Evolutionary conservation across 768 basidiomycete species (phyloP), one percentile per base, ranked within the genome.

Genomic region (Agrocybe praecox): DNA sequence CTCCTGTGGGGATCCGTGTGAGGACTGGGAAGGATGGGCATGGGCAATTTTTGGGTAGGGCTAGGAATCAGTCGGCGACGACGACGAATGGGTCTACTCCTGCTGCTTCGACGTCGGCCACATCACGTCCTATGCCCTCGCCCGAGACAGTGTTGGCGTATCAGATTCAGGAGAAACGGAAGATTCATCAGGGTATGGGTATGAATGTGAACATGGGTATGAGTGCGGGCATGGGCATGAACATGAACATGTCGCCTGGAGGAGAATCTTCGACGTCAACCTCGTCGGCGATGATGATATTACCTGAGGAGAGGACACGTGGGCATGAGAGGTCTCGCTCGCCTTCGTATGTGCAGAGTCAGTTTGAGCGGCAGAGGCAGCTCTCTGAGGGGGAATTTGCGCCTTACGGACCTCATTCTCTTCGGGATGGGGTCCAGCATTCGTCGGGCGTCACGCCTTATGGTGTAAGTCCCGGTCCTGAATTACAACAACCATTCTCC

Each of bases 1-100:
- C 82, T 15, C 56, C 75, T 21, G 67, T 79, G 10, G 81, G 82
- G 34, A 72, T 82, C 44, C 82, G 83, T 15, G 69, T 79, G 10
- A 75, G 82, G 14, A 66, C 74, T 24, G 55, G 46, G 15, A 73
- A 71, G 44, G 76, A 76, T 34, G 46, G n/a, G n/a, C n/a, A n/a
- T n/a, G 57, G 69, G 72, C 7, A 52, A 56, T 49, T 66, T 7
- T 53, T 60, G 32, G 24, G 54, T 42, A 57, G 57, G 22, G 47
- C 40, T 32, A 47, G 52, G 23, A 51, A 29, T 19, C 55, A 58
- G 12, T 52, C 60, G 6, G 24, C 49, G 14, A 46, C 26, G 26
- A 46, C 29, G 4, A 12, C 53, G 3, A n/a, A 32, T 9, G 48
- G 22, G 46, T 18, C 56, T 17, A 24, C 56, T 43, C 61, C 47